A percentile compares a stretch with the other conserved stretches of the same genome.
Evolutionary conservation across 1,284 basidiomycete genomes (phyloP).

Genomic region (Erythrobasidium hasegawianum): DNA sequence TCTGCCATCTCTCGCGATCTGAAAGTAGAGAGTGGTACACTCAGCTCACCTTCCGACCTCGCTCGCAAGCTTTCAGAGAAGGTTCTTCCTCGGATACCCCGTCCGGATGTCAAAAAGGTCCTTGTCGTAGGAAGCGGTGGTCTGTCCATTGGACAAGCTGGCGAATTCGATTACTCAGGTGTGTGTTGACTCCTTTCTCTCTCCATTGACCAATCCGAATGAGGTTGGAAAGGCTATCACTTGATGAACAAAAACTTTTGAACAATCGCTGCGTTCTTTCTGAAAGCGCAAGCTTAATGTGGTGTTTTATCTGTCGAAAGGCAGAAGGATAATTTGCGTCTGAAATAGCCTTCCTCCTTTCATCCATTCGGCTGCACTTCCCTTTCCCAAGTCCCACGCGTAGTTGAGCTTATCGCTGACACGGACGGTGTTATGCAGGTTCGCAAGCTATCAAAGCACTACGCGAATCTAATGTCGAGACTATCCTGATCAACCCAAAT

Average conservation of each 20-base stretch:
- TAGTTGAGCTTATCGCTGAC: background rate
- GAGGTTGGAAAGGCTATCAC: background rate
- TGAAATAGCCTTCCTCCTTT: background rate
- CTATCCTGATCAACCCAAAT: slow-evolving; percentile 95
- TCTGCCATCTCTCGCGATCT: slow-evolving; percentile 2
- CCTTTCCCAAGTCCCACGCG: no score
- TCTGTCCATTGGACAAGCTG: slow-evolving; percentile 94
- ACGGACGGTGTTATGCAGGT: slow-evolving; percentile 45
- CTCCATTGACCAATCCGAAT: background rate
- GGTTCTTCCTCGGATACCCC: slow-evolving; percentile 78
- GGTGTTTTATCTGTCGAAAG: slow-evolving; percentile 23
- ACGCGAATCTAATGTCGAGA: slow-evolving; percentile 89
- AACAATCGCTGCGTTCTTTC: slow-evolving; percentile 34
- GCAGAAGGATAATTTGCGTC: slow-evolving; percentile 32
- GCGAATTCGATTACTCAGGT: slow-evolving; percentile 99
- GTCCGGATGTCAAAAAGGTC: slow-evolving; percentile 89
- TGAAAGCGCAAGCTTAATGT: slow-evolving; percentile 20
- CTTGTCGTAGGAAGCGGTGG: slow-evolving; percentile 95
- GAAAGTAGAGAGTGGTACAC: slow-evolving; percentile 13
- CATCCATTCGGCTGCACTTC: no score
- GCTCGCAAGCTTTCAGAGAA: slow-evolving; percentile 85
- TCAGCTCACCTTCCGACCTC: slow-evolving; percentile 71
- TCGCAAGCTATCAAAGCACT: slow-evolving; percentile 99
- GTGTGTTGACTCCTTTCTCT: slow-evolving; percentile 40
- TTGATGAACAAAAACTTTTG: slow-evolving; percentile 28